Conservation (phyloP, 176 grass and related monocot genomes). For the Avena sativa region DNA sequence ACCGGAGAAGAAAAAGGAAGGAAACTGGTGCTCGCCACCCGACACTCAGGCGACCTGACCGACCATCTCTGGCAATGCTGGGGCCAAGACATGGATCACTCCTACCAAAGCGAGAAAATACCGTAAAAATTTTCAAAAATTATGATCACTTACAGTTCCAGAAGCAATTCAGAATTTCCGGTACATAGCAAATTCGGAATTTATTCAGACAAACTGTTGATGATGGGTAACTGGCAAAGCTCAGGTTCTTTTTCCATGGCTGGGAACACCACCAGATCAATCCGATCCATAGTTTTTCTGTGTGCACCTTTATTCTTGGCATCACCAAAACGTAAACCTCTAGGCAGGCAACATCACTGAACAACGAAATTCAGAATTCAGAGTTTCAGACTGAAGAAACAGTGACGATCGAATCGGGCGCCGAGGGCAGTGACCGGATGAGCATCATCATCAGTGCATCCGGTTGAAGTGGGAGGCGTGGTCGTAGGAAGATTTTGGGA, state of each 20-base stretch:
- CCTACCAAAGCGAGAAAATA: not conserved
- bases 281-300: not conserved
- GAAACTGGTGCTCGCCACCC: slow-evolving; percentile 44
- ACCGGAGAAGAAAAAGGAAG: not conserved
- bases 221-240: not conserved
- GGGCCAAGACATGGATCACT: not conserved
- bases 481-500: slow-evolving; percentile 24
- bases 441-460: slow-evolving; percentile 48
- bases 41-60: slow-evolving; percentile 43
- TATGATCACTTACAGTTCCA: not conserved
- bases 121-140: not conserved
- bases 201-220: slow-evolving; percentile 24
- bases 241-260: not conserved
- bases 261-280: not conserved
- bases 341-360: not conserved
- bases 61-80: slow-evolving; percentile 12
- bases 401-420: not conserved
- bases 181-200: not conserved
- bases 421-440: not conserved
- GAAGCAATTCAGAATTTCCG: not conserved
- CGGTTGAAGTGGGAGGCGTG: slow-evolving; percentile 3
- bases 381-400: slow-evolving; percentile 7
- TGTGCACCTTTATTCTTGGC: slow-evolving; percentile 29
- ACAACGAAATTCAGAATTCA: not conserved
- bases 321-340: not conserved